A percentile compares a stretch with the other conserved stretches of the same genome.
phyloP scores from a whole-genome alignment of 371 early-diverging fungal species.

The Mucor sp. region DNA sequence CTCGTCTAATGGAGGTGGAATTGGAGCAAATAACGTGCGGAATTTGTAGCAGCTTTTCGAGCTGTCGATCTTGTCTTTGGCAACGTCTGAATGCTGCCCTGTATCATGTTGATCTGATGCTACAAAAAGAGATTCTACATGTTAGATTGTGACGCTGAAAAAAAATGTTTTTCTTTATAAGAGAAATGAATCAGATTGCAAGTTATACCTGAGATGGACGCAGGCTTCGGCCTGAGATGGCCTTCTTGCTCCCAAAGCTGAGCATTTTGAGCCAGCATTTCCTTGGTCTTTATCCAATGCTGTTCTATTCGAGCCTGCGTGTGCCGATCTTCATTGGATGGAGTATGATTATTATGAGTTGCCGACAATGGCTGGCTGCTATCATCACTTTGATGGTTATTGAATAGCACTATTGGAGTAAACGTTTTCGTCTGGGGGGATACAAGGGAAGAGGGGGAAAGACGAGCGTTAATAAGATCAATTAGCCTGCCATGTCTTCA shows the following conservation, averaged over 20 bases:
- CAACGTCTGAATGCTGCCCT: not conserved
- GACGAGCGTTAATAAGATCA: not conserved
- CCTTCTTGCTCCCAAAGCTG: constrained; percentile 34
- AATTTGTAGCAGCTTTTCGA: not conserved
- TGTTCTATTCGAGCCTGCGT: constrained; percentile 14
- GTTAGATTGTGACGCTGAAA: not conserved
- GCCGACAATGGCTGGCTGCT: not conserved
- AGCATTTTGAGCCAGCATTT: constrained; percentile 41
- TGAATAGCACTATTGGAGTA: constrained; percentile 7
- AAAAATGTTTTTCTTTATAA: not conserved
- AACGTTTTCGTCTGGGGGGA: not conserved
- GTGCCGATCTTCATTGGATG: not conserved
- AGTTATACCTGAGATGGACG: constrained; percentile 8
- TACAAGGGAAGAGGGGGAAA: not conserved
- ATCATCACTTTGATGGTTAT: not conserved
- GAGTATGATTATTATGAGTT: constrained; percentile 1
- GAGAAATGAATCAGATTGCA: not conserved
- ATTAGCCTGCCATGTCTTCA: not conserved
- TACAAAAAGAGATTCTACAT: not conserved
- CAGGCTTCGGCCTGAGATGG: not conserved
- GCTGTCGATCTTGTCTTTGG: not conserved
- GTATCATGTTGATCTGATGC: not conserved
- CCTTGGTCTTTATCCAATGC: constrained; percentile 31
- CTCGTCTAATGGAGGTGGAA: not conserved
- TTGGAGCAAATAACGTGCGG: not conserved